Percentiles rank a stretch among this genome's conserved stretches.
These are phyloP conservation scores for Sarocladium brachiariae DNA, from an alignment of 2,329 filamentous ascomycete species.

Conservation along the genomic window DNA sequence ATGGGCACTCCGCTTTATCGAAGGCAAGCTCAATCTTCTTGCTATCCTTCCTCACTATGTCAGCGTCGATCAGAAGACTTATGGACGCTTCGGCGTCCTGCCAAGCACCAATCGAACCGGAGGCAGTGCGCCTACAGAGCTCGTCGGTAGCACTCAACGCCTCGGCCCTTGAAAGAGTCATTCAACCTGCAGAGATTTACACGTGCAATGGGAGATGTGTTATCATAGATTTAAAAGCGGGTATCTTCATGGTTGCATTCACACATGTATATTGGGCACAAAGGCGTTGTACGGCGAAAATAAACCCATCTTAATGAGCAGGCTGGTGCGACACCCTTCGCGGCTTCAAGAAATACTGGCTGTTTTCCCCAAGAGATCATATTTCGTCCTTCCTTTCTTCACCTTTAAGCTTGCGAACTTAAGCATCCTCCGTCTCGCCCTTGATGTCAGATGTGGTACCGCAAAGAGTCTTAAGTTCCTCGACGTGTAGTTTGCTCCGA, in stretches of 20 bases:
- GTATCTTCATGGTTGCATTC: not conserved
- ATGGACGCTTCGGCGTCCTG: conserved; percentile 83
- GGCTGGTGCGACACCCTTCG: no score
- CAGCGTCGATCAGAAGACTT: conserved; percentile 92
- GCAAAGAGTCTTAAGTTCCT: no score
- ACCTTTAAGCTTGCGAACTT: no score
- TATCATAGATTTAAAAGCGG: not conserved
- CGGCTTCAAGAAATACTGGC: no score
- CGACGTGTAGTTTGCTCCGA: no score
- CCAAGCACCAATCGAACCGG: conserved; percentile 46
- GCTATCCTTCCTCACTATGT: conserved; percentile 85
- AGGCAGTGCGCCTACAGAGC: conserved; percentile 47
- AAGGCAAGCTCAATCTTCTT: conserved; percentile 79
- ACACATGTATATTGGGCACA: conserved; percentile 3
- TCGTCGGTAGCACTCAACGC: conserved; percentile 56
- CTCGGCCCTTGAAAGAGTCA: conserved; percentile 53
- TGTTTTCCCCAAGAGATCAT: no score
- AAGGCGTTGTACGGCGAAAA: conserved; percentile 1
- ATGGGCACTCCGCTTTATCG: conserved; percentile 78
- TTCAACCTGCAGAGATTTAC: not conserved
- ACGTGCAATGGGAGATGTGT: not conserved
- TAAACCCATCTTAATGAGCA: no score
- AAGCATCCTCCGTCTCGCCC: no score
- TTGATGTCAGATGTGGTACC: no score
- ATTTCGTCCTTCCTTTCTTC: no score